phyloP scores from a whole-genome alignment of 1,139 yeast genomes.

The Lodderomyces parapsilosis region DNA sequence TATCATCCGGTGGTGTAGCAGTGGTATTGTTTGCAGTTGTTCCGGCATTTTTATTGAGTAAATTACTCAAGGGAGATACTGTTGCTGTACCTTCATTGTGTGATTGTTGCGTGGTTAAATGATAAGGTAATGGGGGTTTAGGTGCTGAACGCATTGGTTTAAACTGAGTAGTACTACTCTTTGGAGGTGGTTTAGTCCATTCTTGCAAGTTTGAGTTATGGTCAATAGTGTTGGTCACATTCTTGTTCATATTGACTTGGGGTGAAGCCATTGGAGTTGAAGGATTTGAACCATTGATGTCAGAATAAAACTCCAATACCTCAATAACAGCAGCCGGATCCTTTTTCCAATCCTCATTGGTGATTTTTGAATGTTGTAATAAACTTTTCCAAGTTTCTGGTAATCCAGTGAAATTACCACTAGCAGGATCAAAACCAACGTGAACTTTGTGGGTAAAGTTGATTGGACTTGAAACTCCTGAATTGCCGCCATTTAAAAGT shows the following conservation, averaged over 20 bases:
- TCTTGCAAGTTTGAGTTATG: constrained; percentile 26
- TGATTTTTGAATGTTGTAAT: constrained; percentile 73
- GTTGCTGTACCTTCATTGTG: constrained; percentile 4
- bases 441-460: constrained; percentile 71
- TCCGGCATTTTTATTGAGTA: constrained; percentile 23
- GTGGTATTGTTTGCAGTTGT: constrained; percentile 13
- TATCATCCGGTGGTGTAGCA: constrained; percentile 4
- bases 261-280: constrained; percentile 33
- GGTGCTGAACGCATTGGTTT: constrained; percentile 46
- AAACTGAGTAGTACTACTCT: constrained; percentile 20
- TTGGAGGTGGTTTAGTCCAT: constrained; percentile 41
- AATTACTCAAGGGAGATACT: constrained; percentile 35
- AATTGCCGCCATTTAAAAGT: constrained; percentile 11
- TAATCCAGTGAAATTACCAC: constrained; percentile 73
- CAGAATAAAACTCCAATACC: constrained; percentile 81
- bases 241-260: constrained; percentile 8
- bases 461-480: constrained; percentile 72
- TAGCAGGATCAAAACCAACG: constrained; percentile 64
- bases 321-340: constrained; percentile 88
- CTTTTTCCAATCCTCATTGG: constrained; percentile 80
- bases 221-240: background rate
- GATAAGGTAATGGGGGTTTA: constrained; percentile 45
- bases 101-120: constrained; percentile 22
- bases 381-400: constrained; percentile 79
- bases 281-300: constrained; percentile 36